Evolutionary conservation across 257 asterid species (phyloP).

Genomic region (Solanum virginianum): DNA sequence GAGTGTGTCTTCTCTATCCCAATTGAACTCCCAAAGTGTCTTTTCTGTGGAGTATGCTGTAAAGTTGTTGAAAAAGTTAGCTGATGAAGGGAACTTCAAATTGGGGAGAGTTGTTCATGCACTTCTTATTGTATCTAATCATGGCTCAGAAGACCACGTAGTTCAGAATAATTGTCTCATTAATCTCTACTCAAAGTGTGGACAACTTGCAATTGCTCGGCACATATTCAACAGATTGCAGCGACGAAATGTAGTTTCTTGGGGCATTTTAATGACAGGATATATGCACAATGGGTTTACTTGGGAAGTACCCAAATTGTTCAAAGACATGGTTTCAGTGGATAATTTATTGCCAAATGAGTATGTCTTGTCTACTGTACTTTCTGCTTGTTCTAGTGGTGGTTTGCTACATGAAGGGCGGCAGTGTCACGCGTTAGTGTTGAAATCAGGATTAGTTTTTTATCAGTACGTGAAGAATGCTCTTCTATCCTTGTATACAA

Average conservation of each 20-base stretch:
- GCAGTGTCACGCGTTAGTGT: constrained; percentile 65
- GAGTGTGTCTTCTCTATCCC: neutral
- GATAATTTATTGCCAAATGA: constrained; percentile 40
- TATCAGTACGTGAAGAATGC: constrained; percentile 65
- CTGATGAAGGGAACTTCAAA: constrained; percentile 30
- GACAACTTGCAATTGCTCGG: constrained; percentile 45
- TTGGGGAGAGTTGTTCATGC: constrained; percentile 64
- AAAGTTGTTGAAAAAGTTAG: constrained; percentile 48
- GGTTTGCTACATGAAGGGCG: constrained; percentile 50
- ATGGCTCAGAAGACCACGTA: constrained; percentile 28
- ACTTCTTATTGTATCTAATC: constrained; percentile 38
- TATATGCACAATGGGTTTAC: constrained; percentile 41
- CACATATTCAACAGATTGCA: constrained; percentile 60
- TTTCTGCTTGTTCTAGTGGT: constrained; percentile 49
- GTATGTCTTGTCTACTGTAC: constrained; percentile 54
- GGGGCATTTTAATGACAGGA: constrained; percentile 68
- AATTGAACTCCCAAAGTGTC: neutral
- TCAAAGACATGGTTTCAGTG: constrained; percentile 33
- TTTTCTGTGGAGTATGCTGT: neutral
- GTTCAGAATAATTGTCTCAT: constrained; percentile 50
- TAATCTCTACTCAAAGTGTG: constrained; percentile 47
- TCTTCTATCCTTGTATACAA: constrained; percentile 45
- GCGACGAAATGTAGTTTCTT: constrained; percentile 52
- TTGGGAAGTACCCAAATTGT: constrained; percentile 31
- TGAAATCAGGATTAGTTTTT: constrained; percentile 57